Evolutionary conservation across 148 eudicot species (phyloP), one percentile per base, ranked within the genome.

Genomic region (Dianthus caryophyllus): DNA sequence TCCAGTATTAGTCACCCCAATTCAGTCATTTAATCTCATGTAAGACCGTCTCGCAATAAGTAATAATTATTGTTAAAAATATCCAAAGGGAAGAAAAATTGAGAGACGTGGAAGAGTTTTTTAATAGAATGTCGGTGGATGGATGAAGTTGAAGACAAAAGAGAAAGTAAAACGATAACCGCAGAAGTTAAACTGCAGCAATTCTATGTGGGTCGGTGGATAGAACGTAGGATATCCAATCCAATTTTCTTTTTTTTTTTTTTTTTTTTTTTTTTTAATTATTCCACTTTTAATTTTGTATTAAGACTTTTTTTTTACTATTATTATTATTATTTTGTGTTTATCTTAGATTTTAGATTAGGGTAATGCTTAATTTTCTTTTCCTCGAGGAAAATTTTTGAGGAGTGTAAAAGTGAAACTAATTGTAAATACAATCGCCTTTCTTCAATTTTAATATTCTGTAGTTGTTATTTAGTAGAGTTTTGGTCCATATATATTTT

Each of bases 361-460:
- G 15, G 15, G n/a, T 69, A 64, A 24, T 14, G 22, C 51, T 22
- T 49, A 1, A 61, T 61, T 71, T 26, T 66, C 17, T 22, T 61
- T 63, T 65, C 10, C 41, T 41, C 18, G 47, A 69, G 25, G 65
- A 17, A 69, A 66, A 67, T 56, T 73, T 79, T 73, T 62, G 68
- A 47, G 64, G 65, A 22, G 5, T 18, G 78, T 78, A 71, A 67
- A 69, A 70, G 71, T 56, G 24, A 36, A 65, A 67, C 38, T 62
- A 71, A 61, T 69, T 76, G 77, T 76, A 73, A 47, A 76, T 76
- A 73, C 67, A 71, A n/a, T 62, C 24, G 30, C 24, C 21, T 51
- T 62, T 52, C 44, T 58, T 13, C 12, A 12, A 10, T 38, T 41
- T 21, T 1, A 30, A 27, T 48, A 4, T 14, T 33, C n/a, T n/a